These are phyloP conservation scores for Adansonia digitata DNA, from an alignment of 345 rosid species.

Conservation along the genomic window DNA sequence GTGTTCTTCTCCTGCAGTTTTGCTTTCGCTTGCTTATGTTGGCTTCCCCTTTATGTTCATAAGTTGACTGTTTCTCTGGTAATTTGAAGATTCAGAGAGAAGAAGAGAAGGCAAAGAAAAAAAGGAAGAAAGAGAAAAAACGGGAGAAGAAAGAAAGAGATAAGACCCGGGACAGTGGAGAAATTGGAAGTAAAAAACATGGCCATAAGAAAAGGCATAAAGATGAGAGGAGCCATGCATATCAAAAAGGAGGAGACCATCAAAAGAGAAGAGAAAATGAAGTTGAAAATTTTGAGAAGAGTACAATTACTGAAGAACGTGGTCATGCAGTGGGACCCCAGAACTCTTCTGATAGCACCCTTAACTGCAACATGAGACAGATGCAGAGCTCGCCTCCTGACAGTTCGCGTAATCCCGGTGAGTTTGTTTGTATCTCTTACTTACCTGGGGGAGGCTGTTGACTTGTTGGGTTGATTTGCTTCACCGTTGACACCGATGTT, in stretches of 20 bases:
- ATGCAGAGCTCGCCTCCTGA: slow-evolving; percentile 29
- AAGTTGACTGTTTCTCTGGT: slow-evolving; percentile 15
- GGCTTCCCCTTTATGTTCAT: background rate
- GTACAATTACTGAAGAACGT: slow-evolving; percentile 57
- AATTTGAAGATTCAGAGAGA: slow-evolving; percentile 31
- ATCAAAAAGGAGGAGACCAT: slow-evolving; percentile 24
- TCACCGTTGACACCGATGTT: slow-evolving; percentile 37
- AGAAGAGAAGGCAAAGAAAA: slow-evolving; percentile 33
- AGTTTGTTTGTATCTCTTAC: slow-evolving; percentile 47
- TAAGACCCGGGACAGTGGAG: slow-evolving; percentile 28
- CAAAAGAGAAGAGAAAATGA: slow-evolving; percentile 27
- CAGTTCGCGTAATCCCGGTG: slow-evolving; percentile 48
- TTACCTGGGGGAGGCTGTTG: slow-evolving; percentile 45
- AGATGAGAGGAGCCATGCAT: slow-evolving; percentile 23
- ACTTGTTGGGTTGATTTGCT: slow-evolving; percentile 46
- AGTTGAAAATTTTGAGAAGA: slow-evolving; percentile 37
- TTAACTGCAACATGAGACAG: slow-evolving; percentile 33
- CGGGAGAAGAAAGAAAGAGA: slow-evolving; percentile 26
- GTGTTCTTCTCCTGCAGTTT: background rate
- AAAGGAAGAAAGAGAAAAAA: slow-evolving; percentile 20
- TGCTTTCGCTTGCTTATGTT: no score
- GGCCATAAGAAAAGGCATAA: slow-evolving; percentile 31
- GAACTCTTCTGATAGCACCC: slow-evolving; percentile 23
- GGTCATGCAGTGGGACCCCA: slow-evolving; percentile 35
- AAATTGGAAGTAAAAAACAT: slow-evolving; percentile 23